Evolutionary conservation across 192 early-diverging fungal genomes (phyloP).

Genomic region (Paraglomus brasilianum): DNA sequence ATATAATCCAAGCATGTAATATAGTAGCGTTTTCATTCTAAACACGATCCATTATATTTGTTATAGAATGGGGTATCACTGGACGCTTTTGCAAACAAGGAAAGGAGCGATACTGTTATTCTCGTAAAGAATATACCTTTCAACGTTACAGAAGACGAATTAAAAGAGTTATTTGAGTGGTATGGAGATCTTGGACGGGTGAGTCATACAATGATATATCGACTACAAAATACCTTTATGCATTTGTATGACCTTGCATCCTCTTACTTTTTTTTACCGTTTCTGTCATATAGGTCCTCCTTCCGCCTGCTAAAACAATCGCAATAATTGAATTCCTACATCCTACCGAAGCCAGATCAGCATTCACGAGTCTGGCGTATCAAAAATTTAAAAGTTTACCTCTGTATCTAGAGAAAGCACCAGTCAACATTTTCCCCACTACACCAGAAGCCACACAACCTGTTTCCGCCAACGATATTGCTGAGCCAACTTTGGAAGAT

Average conservation of each 20-base stretch:
- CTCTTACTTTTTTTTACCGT: constrained; percentile 13
- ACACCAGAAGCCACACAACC: constrained; percentile 48
- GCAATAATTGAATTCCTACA: constrained; percentile 93
- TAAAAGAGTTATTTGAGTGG: constrained; percentile 78
- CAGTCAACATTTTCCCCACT: constrained; percentile 71
- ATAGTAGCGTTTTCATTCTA: background rate
- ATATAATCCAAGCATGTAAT: too few relatives aligned
- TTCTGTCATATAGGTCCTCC: constrained; percentile 49
- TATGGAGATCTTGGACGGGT: constrained; percentile 90
- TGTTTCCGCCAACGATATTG: constrained; percentile 48
- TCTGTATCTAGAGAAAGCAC: constrained; percentile 93
- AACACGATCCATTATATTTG: background rate
- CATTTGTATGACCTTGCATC: background rate
- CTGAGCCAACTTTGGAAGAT: constrained; percentile 45
- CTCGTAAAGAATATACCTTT: constrained; percentile 95
- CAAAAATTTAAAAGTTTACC: constrained; percentile 88
- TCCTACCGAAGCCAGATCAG: constrained; percentile 84
- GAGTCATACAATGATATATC: constrained; percentile 13
- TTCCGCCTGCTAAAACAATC: constrained; percentile 91
- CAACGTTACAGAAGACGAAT: constrained; percentile 77
- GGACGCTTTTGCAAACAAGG: constrained; percentile 73
- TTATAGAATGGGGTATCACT: constrained; percentile 71
- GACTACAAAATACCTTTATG: background rate
- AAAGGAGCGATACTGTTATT: constrained; percentile 86
- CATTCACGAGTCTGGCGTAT: constrained; percentile 88